Base-by-base conservation (phyloP, 441 rosid genomes). In the Brassica hybrid region DNA sequence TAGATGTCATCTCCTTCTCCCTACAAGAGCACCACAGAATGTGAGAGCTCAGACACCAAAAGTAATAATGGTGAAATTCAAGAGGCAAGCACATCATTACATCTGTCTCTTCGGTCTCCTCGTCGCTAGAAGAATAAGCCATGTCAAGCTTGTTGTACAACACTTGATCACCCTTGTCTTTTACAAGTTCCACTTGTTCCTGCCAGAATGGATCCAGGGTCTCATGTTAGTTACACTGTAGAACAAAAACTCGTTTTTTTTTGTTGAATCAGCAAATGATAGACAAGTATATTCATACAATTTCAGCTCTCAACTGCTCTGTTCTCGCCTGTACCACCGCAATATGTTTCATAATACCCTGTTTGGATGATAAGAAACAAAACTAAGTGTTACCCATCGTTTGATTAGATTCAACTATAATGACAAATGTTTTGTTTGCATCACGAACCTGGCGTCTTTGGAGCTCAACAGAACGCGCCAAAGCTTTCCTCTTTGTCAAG, bases 401-500 rank as follows among this genome's bases (percentile, higher is more conserved):
- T 17, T 36, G 38, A 13, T 25, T 16, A 11, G 32, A 25, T 27
- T 59, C 50, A 30, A 58, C 5, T 11, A n/a, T 2, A 48, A 45
- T 34, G 30, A 14, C 7, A 27, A 76, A 32, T 63, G 30, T 19
- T 17, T 43, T 36, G 0, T 17, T 43, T 36, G 0, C 41, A 68
- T 69, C 34, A 80, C 77, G 7, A 38, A 80, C 83, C 83, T 80
- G 72, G n/a, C 80, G 80, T 73, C 74, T 62, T 76, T 80, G 81
- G 64, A 80, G 91, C 88, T 95, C 99, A 74, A 93, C 82, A 66
- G 97, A 95, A 73, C 98, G 97, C 1, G 98, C 98, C 87, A 95
- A 84, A 79, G 99, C 99, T 81, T 89, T 95, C 85, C 99, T 84
- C 86, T 95, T 95, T 13, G 99, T 91, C 84, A 95, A 86, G 67